A percentile compares a stretch with the other conserved stretches of the same genome.
These are phyloP conservation scores for Pelargonium citronellum DNA, from an alignment of 441 rosid species.

Conservation along the genomic window DNA sequence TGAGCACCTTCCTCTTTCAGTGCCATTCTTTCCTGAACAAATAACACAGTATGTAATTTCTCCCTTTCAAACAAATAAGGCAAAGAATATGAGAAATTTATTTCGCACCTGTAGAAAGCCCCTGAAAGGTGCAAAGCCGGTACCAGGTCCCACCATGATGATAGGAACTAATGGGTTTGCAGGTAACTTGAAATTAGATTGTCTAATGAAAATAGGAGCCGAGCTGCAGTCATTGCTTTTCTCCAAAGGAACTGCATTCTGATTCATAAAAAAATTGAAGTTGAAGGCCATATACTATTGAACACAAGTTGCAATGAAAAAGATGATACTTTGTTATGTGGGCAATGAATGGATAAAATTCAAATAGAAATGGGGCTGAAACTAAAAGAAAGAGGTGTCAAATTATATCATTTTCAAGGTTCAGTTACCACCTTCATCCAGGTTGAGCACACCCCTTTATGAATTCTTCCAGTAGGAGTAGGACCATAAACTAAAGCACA, in stretches of 20 bases:
- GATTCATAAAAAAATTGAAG: conserved; percentile 12
- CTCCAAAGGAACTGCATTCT: conserved; percentile 67
- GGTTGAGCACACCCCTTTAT: conserved; percentile 80
- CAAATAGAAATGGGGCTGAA: not conserved
- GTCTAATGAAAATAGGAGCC: conserved; percentile 54
- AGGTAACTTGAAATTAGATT: conserved; percentile 58
- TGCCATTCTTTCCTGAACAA: conserved; percentile 55
- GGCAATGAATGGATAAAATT: not conserved
- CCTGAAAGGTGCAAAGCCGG: conserved; percentile 70
- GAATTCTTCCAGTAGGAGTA: conserved; percentile 80
- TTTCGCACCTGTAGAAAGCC: conserved; percentile 53
- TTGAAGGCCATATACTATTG: not conserved
- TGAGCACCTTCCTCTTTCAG: conserved; percentile 45
- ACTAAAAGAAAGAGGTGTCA: not conserved
- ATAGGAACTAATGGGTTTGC: conserved; percentile 45
- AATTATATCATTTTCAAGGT: not conserved
- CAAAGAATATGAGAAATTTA: not conserved
- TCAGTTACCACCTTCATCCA: conserved; percentile 75
- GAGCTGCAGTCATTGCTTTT: conserved; percentile 46
- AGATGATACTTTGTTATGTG: not conserved
- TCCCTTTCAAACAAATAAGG: not conserved
- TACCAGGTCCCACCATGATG: conserved; percentile 67
- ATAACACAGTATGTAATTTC: not conserved
- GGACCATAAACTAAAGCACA: conserved; percentile 76
- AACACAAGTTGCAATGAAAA: not conserved